A percentile compares a stretch with the other conserved stretches of the same genome.
phyloP scores from a whole-genome alignment of 768 basidiomycete genomes.

The Postia placenta region DNA sequence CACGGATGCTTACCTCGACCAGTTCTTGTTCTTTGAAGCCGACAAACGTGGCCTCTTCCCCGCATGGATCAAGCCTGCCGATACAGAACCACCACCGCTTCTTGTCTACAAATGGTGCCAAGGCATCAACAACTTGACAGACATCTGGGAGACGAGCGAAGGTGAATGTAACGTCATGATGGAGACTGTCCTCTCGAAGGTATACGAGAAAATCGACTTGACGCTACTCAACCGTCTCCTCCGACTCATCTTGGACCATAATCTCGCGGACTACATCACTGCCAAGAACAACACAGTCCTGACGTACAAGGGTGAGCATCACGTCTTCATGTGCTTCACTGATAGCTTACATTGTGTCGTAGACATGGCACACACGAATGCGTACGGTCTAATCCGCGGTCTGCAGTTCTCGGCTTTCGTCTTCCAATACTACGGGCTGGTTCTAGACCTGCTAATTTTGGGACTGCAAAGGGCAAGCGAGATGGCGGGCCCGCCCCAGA shows the following conservation, averaged over 20 bases:
- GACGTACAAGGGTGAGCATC: slow-evolving; percentile 72
- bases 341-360: background rate
- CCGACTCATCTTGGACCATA: slow-evolving; percentile 96
- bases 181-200: slow-evolving; percentile 97
- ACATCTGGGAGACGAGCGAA: slow-evolving; percentile 97
- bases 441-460: slow-evolving; percentile 91
- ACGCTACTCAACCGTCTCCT: slow-evolving; percentile 93
- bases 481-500: slow-evolving; percentile 96
- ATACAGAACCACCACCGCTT: slow-evolving; percentile 94
- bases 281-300: slow-evolving; percentile 96
- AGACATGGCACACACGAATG: slow-evolving; percentile 98
- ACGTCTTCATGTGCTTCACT: background rate
- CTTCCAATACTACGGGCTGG: slow-evolving; percentile 97
- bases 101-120: slow-evolving; percentile 99
- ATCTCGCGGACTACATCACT: slow-evolving; percentile 98
- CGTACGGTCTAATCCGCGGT: slow-evolving; percentile 94
- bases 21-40: slow-evolving; percentile 98
- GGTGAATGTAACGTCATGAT: slow-evolving; percentile 98
- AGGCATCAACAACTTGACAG: slow-evolving; percentile 97
- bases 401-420: slow-evolving; percentile 98
- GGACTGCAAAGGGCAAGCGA: slow-evolving; percentile 98
- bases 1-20: slow-evolving; percentile 97
- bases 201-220: slow-evolving; percentile 98
- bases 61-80: slow-evolving; percentile 98
- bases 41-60: slow-evolving; percentile 98